A percentile compares a stretch with the other conserved stretches of the same genome.
Evolutionary conservation across 2,329 filamentous ascomycete genomes (phyloP).

Genomic region (Neonectria magnoliae): DNA sequence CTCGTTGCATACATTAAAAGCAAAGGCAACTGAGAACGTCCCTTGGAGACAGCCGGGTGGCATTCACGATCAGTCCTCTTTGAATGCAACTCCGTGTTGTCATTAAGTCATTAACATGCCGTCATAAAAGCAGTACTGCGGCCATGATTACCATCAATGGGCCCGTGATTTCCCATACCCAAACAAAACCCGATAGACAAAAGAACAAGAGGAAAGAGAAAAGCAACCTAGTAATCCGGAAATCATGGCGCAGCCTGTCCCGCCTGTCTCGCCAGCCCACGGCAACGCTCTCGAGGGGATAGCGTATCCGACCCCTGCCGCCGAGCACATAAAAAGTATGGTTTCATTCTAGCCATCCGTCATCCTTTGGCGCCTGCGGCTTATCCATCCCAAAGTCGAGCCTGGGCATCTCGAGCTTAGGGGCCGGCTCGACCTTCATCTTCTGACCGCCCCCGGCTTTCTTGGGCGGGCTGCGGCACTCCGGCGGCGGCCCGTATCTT

Average conservation of each 20-base stretch:
- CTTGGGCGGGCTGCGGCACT: slow-evolving; percentile 45
- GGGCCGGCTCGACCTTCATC: slow-evolving; percentile 65
- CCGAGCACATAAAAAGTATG: slow-evolving; percentile 4
- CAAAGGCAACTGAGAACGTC: background rate
- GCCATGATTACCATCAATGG: slow-evolving; percentile 43
- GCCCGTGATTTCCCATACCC: slow-evolving; percentile 34
- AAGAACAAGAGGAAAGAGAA: slow-evolving; percentile 33
- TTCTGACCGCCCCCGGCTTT: slow-evolving; percentile 51
- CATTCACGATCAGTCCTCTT: slow-evolving; percentile 17
- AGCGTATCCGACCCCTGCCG: slow-evolving; percentile 8
- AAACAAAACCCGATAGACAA: slow-evolving; percentile 36
- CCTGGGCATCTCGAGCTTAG: slow-evolving; percentile 69
- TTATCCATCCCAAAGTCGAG: slow-evolving; percentile 60
- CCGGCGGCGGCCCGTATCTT: slow-evolving; percentile 70
- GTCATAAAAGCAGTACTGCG: slow-evolving; percentile 45
- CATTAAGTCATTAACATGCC: slow-evolving; percentile 54
- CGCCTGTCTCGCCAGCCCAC: slow-evolving; percentile 18
- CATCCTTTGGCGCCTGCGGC: slow-evolving; percentile 42
- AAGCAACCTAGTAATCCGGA: slow-evolving; percentile 28
- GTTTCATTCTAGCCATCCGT: slow-evolving; percentile 45
- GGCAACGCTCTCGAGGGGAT: slow-evolving; percentile 1
- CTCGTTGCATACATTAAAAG: background rate
- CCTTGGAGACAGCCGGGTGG: slow-evolving; percentile 10
- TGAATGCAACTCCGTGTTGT: slow-evolving; percentile 42
- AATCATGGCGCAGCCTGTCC: slow-evolving; percentile 20